Conservation (phyloP, 2,329 filamentous ascomycete species). For the Metarhizium anisopliae region DNA sequence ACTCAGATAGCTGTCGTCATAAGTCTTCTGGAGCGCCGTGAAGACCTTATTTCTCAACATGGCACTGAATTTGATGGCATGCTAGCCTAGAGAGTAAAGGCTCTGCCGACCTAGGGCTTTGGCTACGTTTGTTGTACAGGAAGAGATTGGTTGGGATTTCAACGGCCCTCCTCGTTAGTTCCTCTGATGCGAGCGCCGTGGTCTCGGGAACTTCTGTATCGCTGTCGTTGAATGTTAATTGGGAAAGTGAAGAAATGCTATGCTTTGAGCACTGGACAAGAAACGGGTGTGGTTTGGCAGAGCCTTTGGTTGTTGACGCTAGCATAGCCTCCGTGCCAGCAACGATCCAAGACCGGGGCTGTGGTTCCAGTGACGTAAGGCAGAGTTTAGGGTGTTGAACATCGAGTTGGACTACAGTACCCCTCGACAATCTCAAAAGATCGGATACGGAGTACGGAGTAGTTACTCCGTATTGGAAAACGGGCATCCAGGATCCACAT, state of each 20-base stretch:
- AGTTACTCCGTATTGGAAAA: too few relatives aligned
- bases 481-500: too few relatives aligned
- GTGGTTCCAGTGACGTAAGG: slow-evolving; percentile 3
- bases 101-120: not conserved
- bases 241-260: not conserved
- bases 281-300: not conserved
- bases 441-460: too few relatives aligned
- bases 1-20: slow-evolving; percentile 90
- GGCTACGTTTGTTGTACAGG: not conserved
- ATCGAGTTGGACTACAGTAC: too few relatives aligned
- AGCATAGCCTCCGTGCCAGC: not conserved
- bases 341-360: not conserved
- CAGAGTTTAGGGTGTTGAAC: not conserved
- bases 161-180: not conserved
- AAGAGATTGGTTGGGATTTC: not conserved
- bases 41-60: slow-evolving; percentile 49
- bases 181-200: not conserved
- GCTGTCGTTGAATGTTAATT: not conserved
- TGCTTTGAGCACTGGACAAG: not conserved
- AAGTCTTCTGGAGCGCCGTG: slow-evolving; percentile 86
- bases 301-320: not conserved
- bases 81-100: not conserved
- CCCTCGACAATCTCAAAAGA: too few relatives aligned
- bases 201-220: not conserved
- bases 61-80: slow-evolving; percentile 15